These are phyloP conservation scores for Colletotrichum liaoningense DNA, from an alignment of 2,329 filamentous ascomycete genomes.

Conservation along the genomic window DNA sequence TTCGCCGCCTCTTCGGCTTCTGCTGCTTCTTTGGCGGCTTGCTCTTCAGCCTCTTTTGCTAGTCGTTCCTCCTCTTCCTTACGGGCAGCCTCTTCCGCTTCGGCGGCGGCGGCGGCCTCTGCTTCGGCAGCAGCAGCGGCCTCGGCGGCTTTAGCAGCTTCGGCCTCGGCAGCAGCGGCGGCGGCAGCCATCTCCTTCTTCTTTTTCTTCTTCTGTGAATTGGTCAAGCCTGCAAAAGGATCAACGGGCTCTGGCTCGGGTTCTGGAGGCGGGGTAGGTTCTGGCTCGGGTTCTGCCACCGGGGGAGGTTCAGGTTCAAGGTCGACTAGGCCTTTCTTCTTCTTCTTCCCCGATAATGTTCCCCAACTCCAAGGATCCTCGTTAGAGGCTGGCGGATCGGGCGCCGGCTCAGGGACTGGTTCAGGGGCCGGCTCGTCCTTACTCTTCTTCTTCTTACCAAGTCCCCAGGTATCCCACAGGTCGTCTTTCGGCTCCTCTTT, in stretches of 20 bases:
- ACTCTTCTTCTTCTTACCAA: constrained; percentile 45
- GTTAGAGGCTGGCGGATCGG: constrained; percentile 42
- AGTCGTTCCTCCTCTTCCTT: constrained; percentile 42
- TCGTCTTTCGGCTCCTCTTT: constrained; percentile 37
- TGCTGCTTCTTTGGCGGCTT: constrained; percentile 24
- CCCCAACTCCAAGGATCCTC: constrained; percentile 50
- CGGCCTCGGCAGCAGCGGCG: constrained; percentile 16
- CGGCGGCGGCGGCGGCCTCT: constrained; percentile 43
- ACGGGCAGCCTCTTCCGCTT: constrained; percentile 50
- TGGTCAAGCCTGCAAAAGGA: constrained; percentile 44
- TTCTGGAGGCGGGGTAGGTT: constrained; percentile 39
- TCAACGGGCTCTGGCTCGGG: constrained; percentile 43
- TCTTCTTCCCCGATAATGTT: constrained; percentile 49
- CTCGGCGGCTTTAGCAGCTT: constrained; percentile 13
- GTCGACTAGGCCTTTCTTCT: constrained; percentile 43
- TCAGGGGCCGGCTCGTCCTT: constrained; percentile 40
- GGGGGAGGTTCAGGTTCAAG: constrained; percentile 40
- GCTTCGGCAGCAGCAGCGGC: constrained; percentile 37
- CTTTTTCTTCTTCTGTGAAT: constrained; percentile 48
- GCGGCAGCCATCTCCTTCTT: constrained; percentile 30
- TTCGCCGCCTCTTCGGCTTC: constrained; percentile 32
- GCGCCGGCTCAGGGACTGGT: constrained; percentile 38
- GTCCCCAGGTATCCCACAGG: constrained; percentile 41
- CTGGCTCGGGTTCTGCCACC: constrained; percentile 36
- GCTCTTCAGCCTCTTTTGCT: constrained; percentile 54